These are phyloP conservation scores for Protomyces inundatus DNA, from an alignment of 1,139 yeast species.

Conservation along the genomic window DNA sequence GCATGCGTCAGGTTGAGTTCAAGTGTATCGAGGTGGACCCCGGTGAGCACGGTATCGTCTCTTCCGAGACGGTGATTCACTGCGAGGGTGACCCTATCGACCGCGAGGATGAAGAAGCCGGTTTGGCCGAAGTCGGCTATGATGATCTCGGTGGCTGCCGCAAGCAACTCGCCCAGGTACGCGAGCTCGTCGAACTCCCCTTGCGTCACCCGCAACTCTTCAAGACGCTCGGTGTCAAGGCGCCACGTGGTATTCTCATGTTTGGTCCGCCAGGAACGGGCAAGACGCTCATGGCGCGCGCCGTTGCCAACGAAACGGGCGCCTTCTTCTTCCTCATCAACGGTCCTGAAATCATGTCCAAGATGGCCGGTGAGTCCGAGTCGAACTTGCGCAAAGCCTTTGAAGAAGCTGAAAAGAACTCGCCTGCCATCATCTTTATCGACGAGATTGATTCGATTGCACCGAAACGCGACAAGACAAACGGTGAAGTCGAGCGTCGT, in stretches of 20 bases:
- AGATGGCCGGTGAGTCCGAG: constrained; percentile 99
- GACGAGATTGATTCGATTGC: constrained; percentile 99
- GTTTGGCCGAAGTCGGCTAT: constrained; percentile 92
- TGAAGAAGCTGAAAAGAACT: constrained; percentile 98
- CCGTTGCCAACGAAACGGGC: constrained; percentile 98
- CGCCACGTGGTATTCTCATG: constrained; percentile 95
- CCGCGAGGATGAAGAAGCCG: constrained; percentile 97
- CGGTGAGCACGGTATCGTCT: constrained; percentile 93
- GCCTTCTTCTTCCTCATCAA: constrained; percentile 96
- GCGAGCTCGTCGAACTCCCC: constrained; percentile 95
- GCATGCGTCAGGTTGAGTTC: constrained; percentile 98
- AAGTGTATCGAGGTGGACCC: constrained; percentile 98
- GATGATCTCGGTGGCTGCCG: constrained; percentile 99
- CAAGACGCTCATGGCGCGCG: constrained; percentile 98
- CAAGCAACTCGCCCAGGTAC: constrained; percentile 97
- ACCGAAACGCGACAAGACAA: constrained; percentile 99
- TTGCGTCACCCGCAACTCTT: constrained; percentile 95
- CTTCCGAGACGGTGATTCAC: constrained; percentile 96
- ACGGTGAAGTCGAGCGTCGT: constrained; percentile 98
- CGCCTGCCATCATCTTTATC: constrained; percentile 93
- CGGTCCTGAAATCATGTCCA: constrained; percentile 99
- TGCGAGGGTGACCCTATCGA: constrained; percentile 99
- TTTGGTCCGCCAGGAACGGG: constrained; percentile 99
- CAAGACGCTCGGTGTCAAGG: constrained; percentile 94
- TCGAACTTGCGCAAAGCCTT: constrained; percentile 95